Percentiles rank a stretch among this genome's conserved stretches.
phyloP scores from a whole-genome alignment of 2,329 filamentous ascomycete species.

The Huntiella abstrusa region DNA sequence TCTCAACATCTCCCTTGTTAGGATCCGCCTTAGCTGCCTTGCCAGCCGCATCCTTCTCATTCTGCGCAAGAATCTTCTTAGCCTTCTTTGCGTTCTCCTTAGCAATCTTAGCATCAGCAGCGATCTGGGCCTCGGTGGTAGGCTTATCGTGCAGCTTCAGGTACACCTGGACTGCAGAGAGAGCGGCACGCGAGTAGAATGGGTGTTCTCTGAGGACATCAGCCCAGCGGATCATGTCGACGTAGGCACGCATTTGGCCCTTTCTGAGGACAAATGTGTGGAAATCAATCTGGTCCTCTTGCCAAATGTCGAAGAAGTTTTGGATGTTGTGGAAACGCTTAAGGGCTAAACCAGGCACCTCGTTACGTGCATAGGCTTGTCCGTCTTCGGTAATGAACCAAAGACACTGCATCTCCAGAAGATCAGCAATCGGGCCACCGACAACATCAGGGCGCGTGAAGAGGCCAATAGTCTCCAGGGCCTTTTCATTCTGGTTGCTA shows the following conservation, averaged over 20 bases:
- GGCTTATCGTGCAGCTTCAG: slow-evolving; percentile 61
- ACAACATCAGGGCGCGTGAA: slow-evolving; percentile 85
- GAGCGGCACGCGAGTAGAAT: slow-evolving; percentile 70
- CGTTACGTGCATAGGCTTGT: slow-evolving; percentile 67
- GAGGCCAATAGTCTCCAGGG: slow-evolving; percentile 72
- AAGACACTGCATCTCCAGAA: slow-evolving; percentile 95
- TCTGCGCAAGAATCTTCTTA: slow-evolving; percentile 46
- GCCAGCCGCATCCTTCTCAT: slow-evolving; percentile 63
- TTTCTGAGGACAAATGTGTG: slow-evolving; percentile 95
- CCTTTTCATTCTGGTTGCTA: slow-evolving; percentile 76
- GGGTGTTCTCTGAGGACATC: slow-evolving; percentile 81
- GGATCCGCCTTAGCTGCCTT: slow-evolving; percentile 65
- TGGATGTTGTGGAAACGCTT: slow-evolving; percentile 81
- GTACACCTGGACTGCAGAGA: slow-evolving; percentile 67
- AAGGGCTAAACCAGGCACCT: slow-evolving; percentile 66
- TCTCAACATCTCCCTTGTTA: slow-evolving; percentile 52
- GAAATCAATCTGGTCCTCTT: slow-evolving; percentile 98
- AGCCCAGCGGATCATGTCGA: slow-evolving; percentile 95
- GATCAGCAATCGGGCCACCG: slow-evolving; percentile 72
- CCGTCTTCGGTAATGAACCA: slow-evolving; percentile 96
- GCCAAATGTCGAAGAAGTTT: slow-evolving; percentile 92
- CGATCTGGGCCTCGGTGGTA: slow-evolving; percentile 30
- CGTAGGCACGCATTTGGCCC: slow-evolving; percentile 82
- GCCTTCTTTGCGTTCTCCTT: slow-evolving; percentile 87
- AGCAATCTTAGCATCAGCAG: slow-evolving; percentile 42